Percentiles rank a stretch among this genome's conserved stretches.
These are phyloP conservation scores for Calonectria hongkongensis DNA, from an alignment of 2,329 filamentous ascomycete genomes.

Conservation along the genomic window DNA sequence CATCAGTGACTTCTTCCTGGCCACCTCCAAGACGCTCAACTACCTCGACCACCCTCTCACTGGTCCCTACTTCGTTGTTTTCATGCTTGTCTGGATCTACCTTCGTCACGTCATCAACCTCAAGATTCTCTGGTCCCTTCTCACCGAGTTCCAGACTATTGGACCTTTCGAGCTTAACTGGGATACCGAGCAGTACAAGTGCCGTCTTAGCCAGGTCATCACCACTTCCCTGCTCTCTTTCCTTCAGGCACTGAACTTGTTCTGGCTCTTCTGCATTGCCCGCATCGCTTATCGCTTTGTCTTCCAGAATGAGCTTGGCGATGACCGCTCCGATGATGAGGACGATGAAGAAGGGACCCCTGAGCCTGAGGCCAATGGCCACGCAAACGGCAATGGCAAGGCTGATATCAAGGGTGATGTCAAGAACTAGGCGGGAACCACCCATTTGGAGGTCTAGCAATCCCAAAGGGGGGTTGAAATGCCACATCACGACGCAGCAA, in stretches of 20 bases:
- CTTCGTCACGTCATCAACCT: constrained; percentile 91
- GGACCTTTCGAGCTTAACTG: constrained; percentile 86
- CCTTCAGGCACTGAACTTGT: constrained; percentile 85
- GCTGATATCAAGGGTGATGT: constrained; percentile 32
- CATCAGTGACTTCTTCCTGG: constrained; percentile 95
- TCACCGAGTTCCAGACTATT: constrained; percentile 84
- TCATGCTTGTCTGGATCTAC: constrained; percentile 91
- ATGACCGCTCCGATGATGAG: constrained; percentile 83
- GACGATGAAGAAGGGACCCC: constrained; percentile 75
- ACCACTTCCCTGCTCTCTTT: constrained; percentile 78
- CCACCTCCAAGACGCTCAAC: constrained; percentile 93
- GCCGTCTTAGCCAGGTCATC: constrained; percentile 80
- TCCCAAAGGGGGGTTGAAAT: constrained; percentile 5
- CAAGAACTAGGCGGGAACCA: constrained; percentile 41
- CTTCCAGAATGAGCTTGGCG: constrained; percentile 75
- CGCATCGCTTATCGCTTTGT: constrained; percentile 84
- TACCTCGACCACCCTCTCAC: constrained; percentile 88
- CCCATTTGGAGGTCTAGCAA: background rate
- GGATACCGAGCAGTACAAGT: constrained; percentile 86
- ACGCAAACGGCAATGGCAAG: constrained; percentile 47
- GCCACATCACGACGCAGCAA: background rate
- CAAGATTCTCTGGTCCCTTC: constrained; percentile 83
- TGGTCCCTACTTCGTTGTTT: constrained; percentile 88
- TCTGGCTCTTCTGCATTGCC: constrained; percentile 87
- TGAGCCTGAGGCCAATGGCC: constrained; percentile 51